Evolutionary conservation across 495 filamentous ascomycete species (phyloP).

Genomic region (Aspergillus avenaceus): DNA sequence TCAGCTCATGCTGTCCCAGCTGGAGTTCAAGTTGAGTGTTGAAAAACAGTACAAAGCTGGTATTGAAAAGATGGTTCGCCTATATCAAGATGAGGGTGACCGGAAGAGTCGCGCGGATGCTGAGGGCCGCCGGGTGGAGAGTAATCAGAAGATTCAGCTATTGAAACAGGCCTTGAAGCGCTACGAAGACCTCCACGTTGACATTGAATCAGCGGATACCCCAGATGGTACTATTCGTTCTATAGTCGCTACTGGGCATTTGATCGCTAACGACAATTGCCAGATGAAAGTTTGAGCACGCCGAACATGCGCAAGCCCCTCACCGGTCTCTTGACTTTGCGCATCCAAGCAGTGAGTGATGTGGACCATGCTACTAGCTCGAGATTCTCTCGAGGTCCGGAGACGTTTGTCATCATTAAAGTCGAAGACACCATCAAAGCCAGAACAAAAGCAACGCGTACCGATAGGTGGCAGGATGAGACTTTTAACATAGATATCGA

Average conservation of each 20-base stretch:
- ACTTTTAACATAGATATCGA: constrained; percentile 87
- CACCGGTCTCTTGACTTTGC: constrained; percentile 81
- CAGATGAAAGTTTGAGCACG: constrained; percentile 95
- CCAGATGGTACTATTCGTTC: constrained; percentile 64
- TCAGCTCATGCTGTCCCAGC: constrained; percentile 97
- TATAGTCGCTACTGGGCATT: background rate
- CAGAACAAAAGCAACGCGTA: constrained; percentile 80
- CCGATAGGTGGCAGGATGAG: constrained; percentile 88
- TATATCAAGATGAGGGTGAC: constrained; percentile 98
- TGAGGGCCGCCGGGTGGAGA: constrained; percentile 82
- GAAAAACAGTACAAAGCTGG: constrained; percentile 99
- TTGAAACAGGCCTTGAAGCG: constrained; percentile 92
- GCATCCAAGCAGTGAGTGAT: constrained; percentile 84
- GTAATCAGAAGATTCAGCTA: constrained; percentile 95
- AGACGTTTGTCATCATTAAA: constrained; percentile 93
- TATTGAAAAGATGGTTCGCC: constrained; percentile 98
- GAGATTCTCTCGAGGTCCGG: constrained; percentile 82
- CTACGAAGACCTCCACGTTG: constrained; percentile 97
- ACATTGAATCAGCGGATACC: constrained; percentile 77
- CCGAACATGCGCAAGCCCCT: constrained; percentile 92
- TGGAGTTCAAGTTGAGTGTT: constrained; percentile 98
- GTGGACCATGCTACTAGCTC: constrained; percentile 90
- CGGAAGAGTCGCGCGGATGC: constrained; percentile 92
- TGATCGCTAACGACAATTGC: background rate
- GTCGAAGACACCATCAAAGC: constrained; percentile 90